Base-by-base conservation (phyloP, 768 basidiomycete genomes). In the Chalciporus chontae region DNA sequence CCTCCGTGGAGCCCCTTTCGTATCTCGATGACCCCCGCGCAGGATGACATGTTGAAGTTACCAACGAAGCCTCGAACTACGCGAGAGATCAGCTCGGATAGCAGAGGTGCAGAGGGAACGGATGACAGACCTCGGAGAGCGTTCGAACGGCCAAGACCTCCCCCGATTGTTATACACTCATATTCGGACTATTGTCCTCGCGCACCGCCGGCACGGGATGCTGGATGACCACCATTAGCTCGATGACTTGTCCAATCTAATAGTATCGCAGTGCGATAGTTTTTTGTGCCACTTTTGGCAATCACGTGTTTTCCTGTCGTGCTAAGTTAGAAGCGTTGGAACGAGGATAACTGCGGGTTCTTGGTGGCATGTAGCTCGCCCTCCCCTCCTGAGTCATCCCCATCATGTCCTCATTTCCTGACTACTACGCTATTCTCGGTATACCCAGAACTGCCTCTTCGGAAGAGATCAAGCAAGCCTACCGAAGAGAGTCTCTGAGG, bases 401-500 rank as follows among this genome's bases (percentile, higher is more conserved):
- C 57, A 71, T 51, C 66, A 88, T 89, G 87, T 80, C 88, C 44
- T 71, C 77, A 26, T 85, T 91, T 60, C 89, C 89, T 11, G 86
- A 90, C 64, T 92, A 92, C 61, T 92, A 92, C 62, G 70, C 73
- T 21, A 73, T 92, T 18, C 73, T 92, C 43, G 57, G 59, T 51
- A 57, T 89, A 14, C 56, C 75, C 7, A 75, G 72, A 63, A 74
- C 73, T 51, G 85, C 87, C 10, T 80, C 81, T 1, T 68, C 77
- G 17, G 87, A 91, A 24, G 84, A 91, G 40, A 73, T 93, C 43
- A 76, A 81, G 32, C 82, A 83, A 56, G 89, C 85, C 0, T 92
- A 92, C 71, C 87, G 81, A 69, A 84, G 75, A 55, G 88, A 90
- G 65, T 91, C 87, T 1, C 65, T 92, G 45, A 87, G 75, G 87